Conservation (phyloP, 208 protist species). For the Giardia muris region DNA sequence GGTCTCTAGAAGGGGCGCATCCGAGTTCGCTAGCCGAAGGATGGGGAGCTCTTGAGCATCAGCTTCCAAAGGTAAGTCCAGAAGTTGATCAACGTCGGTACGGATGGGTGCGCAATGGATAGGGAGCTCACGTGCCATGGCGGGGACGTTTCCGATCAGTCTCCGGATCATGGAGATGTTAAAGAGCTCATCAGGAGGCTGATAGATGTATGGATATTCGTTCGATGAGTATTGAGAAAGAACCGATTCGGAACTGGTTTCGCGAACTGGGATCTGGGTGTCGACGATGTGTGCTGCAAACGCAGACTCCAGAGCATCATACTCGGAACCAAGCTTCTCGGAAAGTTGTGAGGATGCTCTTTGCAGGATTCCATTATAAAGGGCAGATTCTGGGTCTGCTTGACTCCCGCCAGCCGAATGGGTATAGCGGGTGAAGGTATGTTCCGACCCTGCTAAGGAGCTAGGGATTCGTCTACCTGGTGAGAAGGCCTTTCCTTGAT, state of each 20-base stretch:
- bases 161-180: background rate
- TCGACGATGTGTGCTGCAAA: background rate
- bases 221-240: background rate
- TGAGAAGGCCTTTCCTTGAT: slow-evolving; percentile 10
- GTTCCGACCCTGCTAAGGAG: background rate
- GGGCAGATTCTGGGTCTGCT: background rate
- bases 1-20: background rate
- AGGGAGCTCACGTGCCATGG: background rate
- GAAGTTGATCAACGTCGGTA: background rate
- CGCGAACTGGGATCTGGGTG: background rate
- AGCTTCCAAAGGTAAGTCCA: background rate
- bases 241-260: background rate
- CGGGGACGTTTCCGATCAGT: background rate
- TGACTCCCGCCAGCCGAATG: background rate
- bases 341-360: background rate
- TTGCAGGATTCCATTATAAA: background rate
- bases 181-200: background rate
- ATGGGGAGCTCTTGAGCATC: background rate
- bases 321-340: background rate
- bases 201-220: background rate
- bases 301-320: background rate
- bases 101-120: background rate
- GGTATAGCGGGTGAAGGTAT: no score
- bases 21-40: background rate
- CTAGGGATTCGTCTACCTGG: background rate